Evolutionary conservation across 2,329 filamentous ascomycete species (phyloP), one percentile per base, ranked within the genome.

Genomic region (Fusarium succisae): DNA sequence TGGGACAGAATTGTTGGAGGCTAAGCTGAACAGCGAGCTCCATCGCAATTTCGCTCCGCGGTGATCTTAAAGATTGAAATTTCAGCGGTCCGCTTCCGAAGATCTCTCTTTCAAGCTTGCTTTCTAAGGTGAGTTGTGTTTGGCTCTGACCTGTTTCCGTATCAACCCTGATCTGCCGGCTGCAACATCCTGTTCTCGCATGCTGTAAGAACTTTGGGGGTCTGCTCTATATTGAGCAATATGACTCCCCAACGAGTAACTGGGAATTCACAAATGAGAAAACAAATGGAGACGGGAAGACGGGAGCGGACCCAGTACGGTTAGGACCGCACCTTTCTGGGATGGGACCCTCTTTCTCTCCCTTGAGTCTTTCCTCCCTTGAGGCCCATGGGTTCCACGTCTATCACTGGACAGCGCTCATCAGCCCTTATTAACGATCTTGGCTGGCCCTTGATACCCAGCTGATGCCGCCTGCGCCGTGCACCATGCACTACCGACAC

Each of bases 301-400:
- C 77, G 77, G 77, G 77, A 78, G 67, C 70, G 75, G 75, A 65
- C 63, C 73, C 63, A 76, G 73, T 68, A 76, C 76, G 75, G 76
- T 76, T 78, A 70, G 76, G 66, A 76, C 75, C 76, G 76, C 76
- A 66, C 72, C 58, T 64, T 62, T 63, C 68, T 69, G 55, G 69
- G 73, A 55, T 48, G 35, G 47, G 56, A 32, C 54, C 66, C 44
- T 65, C 53, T 48, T 53, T 44, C 41, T 63, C 56, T 76, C 66
- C 54, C 65, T 72, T 66, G 44, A 62, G 65, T 54, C 61, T 69
- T 67, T 43, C 54, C 69, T 71, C 66, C 70, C 67, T 72, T 66
- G 30, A 48, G 43, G 32, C 39, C 63, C 44, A 48, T 61, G 44
- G 66, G 71, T 65, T 66, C 72, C 72, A 78, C 66, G 54, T 56